Base-by-base conservation (phyloP, 768 basidiomycete species). In the Lentinula guzmanii region DNA sequence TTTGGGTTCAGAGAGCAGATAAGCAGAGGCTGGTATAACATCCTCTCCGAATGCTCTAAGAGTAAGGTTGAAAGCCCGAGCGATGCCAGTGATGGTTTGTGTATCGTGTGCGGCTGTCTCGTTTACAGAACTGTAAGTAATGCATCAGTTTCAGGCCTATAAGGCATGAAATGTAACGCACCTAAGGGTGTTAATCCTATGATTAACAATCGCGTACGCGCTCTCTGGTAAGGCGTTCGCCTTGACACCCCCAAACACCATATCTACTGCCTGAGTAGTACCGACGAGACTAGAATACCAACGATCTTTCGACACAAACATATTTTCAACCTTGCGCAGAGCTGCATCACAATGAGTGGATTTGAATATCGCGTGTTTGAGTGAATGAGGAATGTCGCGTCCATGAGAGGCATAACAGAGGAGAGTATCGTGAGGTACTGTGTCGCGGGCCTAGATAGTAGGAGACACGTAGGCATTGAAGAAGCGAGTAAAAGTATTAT, bases 181-280 rank as follows among this genome's bases (percentile, higher is more conserved):
- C 79, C 77, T 82, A 51, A 75, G 71, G 2, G 72, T 70, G 9
- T 76, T 73, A 31, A 85, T 76, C 2, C 83, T 79, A 62, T 83
- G 82, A 62, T 85, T 83, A 21, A 84, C 69, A 34, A 83, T 66
- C 0, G 79, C 82, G 52, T 66, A 75, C 0, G 75, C 81, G 24
- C 70, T 70, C 68, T 86, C 86, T 1, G 86, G 86, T 16, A 87
- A 75, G n/a, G 84, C 85, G 61, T 86, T 87, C 4, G 75, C 70
- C 66, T 85, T 85, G 39, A 81, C 73, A 24, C 77, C 80, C 3
- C 76, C 76, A 6, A 62, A 61, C 31, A 79, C 65, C 8, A 89
- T 65, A 64, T 86, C 84, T 31, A 82, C 76, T 2, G 86, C 86
- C 70, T 86, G 83, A 5, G 85, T 85, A 11, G 85, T 85, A 11